Base-by-base conservation (phyloP, 495 filamentous ascomycete genomes). In the Cenococcum geophilum region DNA sequence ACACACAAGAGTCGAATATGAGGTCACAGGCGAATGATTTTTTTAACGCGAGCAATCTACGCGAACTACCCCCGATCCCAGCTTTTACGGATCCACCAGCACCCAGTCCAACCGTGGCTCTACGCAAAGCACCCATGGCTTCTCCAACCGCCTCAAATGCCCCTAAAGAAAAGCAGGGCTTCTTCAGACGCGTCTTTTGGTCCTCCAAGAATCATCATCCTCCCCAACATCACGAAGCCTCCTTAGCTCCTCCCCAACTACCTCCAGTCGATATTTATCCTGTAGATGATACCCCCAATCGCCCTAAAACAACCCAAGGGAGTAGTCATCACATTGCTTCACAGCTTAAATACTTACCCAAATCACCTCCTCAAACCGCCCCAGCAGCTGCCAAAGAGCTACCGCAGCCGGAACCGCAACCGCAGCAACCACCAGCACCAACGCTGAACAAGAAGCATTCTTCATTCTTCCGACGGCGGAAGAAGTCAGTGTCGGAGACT, bases 131-230 rank as follows among this genome's bases (percentile, higher is more conserved):
- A 4, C 62, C 68, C 23, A 71, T 75, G 20, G 68, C 76, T 18
- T 66, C 60, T 10, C 55, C 74, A 4, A 3, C 67, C 67, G 23
- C 74, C 73, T 47, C 74, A 71, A 48, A 56, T 64, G 66, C 21
- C 45, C 59, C 61, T 12, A 91, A 86, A 70, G 88, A 92, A 58
- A 83, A 85, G 23, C 89, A 81, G 14, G 91, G 93, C 23, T 98
- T 98, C 75, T 97, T 97, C 77, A 83, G 89, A 59, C 84, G 92
- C 62, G 87, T 97, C 12, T 96, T 97, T 73, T 88, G 86, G 36
- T 66, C 63, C 10, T 59, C 34, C 53, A 62, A 58, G 16, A 59
- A 59, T 9, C 47, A 58, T 52, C 45, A 11, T 0, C 20, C 18
- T 37, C 23, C 54, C 34, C 37, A 40, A 5, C 54, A 56, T 16